phyloP scores from a whole-genome alignment of 2,329 filamentous ascomycete species.

The Trichoderma pleuroti region DNA sequence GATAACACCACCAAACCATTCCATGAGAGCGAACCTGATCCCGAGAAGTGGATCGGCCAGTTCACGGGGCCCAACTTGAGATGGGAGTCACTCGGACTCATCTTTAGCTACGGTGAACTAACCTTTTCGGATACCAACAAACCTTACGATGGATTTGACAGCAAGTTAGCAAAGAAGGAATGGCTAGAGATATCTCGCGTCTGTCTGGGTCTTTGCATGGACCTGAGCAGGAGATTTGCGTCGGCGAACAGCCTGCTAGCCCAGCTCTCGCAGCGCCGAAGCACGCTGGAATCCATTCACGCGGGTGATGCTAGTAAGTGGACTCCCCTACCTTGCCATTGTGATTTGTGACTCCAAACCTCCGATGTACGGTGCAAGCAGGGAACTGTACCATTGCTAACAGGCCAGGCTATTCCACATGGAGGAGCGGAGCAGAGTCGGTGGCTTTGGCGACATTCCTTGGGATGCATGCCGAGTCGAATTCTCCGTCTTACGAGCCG shows the following conservation, averaged over 20 bases:
- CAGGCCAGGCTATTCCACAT: conserved; percentile 34
- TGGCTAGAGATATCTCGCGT: conserved; percentile 15
- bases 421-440: conserved; percentile 37
- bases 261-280: conserved; percentile 34
- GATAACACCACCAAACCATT: conserved; percentile 38
- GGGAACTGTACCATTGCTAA: neutral
- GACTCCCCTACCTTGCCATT: neutral
- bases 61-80: conserved; percentile 38
- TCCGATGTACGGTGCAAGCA: neutral
- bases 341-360: neutral
- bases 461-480: conserved; percentile 32
- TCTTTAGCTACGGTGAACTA: conserved; percentile 26
- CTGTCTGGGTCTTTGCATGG: conserved; percentile 19
- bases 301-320: conserved; percentile 40
- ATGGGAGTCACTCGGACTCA: conserved; percentile 43
- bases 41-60: conserved; percentile 38
- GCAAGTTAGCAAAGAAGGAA: neutral
- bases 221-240: conserved; percentile 24
- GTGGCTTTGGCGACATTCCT: conserved; percentile 37
- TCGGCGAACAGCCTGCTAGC: conserved; percentile 39
- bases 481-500: conserved; percentile 29
- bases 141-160: neutral
- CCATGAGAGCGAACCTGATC: conserved; percentile 33
- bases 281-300: conserved; percentile 36
- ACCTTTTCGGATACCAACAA: neutral